phyloP scores from a whole-genome alignment of 371 early-diverging fungal genomes.

The Catenaria anguillulae region DNA sequence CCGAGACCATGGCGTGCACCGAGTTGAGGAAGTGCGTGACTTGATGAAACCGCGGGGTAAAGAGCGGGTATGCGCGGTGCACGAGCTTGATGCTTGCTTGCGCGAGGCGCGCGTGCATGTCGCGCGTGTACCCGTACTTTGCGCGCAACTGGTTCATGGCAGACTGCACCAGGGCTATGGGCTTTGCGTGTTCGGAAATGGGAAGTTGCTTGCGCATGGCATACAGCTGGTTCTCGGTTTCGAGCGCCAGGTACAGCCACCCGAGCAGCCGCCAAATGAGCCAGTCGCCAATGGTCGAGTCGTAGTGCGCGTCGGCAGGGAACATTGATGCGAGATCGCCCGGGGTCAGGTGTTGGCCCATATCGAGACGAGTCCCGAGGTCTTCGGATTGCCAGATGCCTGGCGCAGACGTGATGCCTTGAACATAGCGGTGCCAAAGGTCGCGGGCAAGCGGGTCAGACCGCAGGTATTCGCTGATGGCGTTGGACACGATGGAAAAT shows the following conservation, averaged over 20 bases:
- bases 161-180: not conserved
- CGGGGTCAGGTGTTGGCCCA: not conserved
- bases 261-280: conserved; percentile 7
- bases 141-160: conserved; percentile 7
- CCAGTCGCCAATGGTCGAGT: conserved; percentile 6
- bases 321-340: not conserved
- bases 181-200: conserved; percentile 1
- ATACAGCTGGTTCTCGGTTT: conserved; percentile 5
- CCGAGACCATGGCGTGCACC: not conserved
- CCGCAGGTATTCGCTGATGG: not conserved
- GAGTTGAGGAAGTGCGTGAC: not conserved
- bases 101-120: conserved; percentile 4
- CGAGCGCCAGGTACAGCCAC: conserved; percentile 7
- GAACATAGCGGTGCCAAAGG: not conserved
- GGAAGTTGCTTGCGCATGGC: conserved; percentile 4
- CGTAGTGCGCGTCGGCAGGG: conserved; percentile 1
- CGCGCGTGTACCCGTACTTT: conserved; percentile 6
- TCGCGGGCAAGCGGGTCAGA: conserved; percentile 4
- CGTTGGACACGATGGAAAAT: not conserved
- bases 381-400: conserved; percentile 2
- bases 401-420: too few relatives aligned
- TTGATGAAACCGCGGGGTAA: conserved; percentile 6
- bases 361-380: not conserved
- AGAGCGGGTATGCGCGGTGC: conserved; percentile 6
- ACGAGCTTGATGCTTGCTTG: not conserved